These are phyloP conservation scores for Cercospora zeae-maydis DNA, from an alignment of 2,329 filamentous ascomycete species.

Conservation along the genomic window DNA sequence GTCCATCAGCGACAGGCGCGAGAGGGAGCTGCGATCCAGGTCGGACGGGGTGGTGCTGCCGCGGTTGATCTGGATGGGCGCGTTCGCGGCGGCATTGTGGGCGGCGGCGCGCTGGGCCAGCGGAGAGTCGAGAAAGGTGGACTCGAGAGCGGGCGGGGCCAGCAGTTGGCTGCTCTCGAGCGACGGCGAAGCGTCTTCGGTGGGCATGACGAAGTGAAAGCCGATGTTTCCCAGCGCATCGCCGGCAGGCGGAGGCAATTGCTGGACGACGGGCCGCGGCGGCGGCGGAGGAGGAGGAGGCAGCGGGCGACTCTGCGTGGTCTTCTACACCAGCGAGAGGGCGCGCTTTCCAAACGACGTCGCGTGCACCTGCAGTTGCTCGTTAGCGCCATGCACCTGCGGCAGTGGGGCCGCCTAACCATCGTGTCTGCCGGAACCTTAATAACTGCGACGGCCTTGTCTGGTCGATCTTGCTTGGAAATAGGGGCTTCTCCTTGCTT, in stretches of 20 bases:
- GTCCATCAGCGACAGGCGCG: slow-evolving; percentile 1
- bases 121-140: slow-evolving; percentile 1
- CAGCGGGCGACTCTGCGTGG: background rate
- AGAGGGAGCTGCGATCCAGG: slow-evolving; percentile 5
- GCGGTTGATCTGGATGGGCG: background rate
- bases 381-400: background rate
- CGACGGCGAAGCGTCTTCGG: slow-evolving; percentile 3
- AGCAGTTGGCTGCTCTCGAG: slow-evolving; percentile 4
- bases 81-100: background rate
- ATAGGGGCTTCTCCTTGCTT: background rate
- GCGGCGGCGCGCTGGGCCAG: background rate
- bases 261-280: background rate
- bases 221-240: background rate
- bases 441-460: background rate
- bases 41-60: background rate
- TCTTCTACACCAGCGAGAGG: background rate
- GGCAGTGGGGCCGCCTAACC: background rate
- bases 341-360: background rate
- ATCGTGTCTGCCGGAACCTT: slow-evolving; percentile 1
- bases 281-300: background rate
- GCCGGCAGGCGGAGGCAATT: background rate
- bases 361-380: background rate
- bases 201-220: background rate
- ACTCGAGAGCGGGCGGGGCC: slow-evolving; percentile 4
- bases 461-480: background rate